phyloP scores from a whole-genome alignment of 495 filamentous ascomycete species.

The Talaromyces thailandensis region DNA sequence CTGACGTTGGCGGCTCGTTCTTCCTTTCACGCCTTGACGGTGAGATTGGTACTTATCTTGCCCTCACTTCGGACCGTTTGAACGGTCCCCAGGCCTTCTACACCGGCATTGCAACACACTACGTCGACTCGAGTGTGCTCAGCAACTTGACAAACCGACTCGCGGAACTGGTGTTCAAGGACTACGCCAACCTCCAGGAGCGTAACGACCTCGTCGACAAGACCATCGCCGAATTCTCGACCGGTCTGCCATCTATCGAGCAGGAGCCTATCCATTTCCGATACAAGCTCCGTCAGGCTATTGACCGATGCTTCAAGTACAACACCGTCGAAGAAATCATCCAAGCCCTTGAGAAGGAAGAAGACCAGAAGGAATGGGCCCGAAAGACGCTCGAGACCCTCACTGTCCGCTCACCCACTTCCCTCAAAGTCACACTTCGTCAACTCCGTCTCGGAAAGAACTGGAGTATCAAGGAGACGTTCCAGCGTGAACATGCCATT shows the following conservation, averaged over 20 bases:
- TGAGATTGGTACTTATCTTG: constrained; percentile 77
- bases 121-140: constrained; percentile 80
- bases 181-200: constrained; percentile 49
- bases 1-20: constrained; percentile 92
- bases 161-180: constrained; percentile 79
- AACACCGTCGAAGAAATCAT: constrained; percentile 62
- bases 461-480: constrained; percentile 77
- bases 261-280: constrained; percentile 54
- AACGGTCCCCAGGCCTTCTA: constrained; percentile 74
- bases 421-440: constrained; percentile 69
- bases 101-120: constrained; percentile 85
- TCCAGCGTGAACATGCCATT: constrained; percentile 72
- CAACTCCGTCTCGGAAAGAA: constrained; percentile 65
- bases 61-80: constrained; percentile 73
- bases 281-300: constrained; percentile 59
- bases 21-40: constrained; percentile 88
- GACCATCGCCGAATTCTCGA: constrained; percentile 81
- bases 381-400: constrained; percentile 61
- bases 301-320: constrained; percentile 75
- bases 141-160: constrained; percentile 74
- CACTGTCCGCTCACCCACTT: constrained; percentile 67
- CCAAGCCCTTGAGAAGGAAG: constrained; percentile 51
- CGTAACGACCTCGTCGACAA: constrained; percentile 64
- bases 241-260: constrained; percentile 59
- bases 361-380: constrained; percentile 59